Percentiles rank a stretch among this genome's conserved stretches.
phyloP scores from a whole-genome alignment of 23 red algal species.

The Chondrus crispus region DNA sequence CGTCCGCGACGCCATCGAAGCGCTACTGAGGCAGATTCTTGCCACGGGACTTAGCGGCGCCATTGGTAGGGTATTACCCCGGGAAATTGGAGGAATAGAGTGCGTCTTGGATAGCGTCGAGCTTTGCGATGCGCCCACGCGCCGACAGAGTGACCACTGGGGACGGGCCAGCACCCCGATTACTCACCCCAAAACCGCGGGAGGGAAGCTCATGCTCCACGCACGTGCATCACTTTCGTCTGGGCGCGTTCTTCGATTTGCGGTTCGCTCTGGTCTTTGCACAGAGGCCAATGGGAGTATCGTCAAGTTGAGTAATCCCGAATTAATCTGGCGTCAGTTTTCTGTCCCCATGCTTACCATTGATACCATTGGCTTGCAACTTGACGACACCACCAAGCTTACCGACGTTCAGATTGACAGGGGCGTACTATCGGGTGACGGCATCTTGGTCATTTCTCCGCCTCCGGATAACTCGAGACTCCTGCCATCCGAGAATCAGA shows the following conservation, averaged over 20 bases:
- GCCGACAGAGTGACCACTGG: too few species aligned
- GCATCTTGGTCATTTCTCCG: too few species aligned
- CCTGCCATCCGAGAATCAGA: too few species aligned
- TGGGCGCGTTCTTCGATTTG: not conserved
- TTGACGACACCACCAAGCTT: not conserved
- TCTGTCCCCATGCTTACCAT: slow-evolving; percentile 10
- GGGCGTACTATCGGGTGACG: not conserved
- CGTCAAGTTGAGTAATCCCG: not conserved
- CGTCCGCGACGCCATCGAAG: slow-evolving; percentile 1
- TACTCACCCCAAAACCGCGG: too few species aligned
- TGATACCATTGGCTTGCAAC: not conserved
- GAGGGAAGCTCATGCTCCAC: not conserved
- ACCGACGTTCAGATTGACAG: slow-evolving; percentile 11
- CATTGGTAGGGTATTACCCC: slow-evolving; percentile 4
- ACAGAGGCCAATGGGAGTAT: not conserved
- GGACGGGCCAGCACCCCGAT: too few species aligned
- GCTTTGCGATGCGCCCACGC: not conserved
- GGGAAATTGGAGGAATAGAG: slow-evolving; percentile 21
- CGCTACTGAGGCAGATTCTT: slow-evolving; percentile 15
- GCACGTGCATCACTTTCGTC: not conserved
- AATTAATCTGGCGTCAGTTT: not conserved
- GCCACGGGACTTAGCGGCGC: slow-evolving; percentile 21
- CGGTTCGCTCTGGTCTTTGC: not conserved
- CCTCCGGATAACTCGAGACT: too few species aligned
- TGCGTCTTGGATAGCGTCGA: not conserved